Evolutionary conservation across 2,329 filamentous ascomycete species (phyloP), one percentile per base, ranked within the genome.

Genomic region (Pseudogymnoascus sp.): DNA sequence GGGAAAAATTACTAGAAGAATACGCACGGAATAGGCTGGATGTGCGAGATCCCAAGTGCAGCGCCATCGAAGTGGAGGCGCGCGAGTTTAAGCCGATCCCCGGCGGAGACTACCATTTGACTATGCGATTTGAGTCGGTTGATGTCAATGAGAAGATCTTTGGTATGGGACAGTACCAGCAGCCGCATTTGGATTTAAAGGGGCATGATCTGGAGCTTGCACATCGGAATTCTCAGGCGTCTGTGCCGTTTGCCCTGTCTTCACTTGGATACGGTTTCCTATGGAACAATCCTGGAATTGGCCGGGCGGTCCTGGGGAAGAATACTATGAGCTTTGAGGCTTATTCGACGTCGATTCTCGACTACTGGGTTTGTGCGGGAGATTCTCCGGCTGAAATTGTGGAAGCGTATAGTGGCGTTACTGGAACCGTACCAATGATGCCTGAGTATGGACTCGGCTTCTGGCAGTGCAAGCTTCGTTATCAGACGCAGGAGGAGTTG

Each of bases 121-220:
- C 83, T 0, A 76, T 81, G 67, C 78, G 86, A 0, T 79, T 88
- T 62, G 85, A 88, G 70, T 82, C 81, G 1, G 70, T 82, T 61
- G 72, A 81, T 62, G 73, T 75, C 0, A 75, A 81, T 16, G 86
- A 89, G 70, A 83, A 81, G 69, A 82, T 89, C n/a, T 89, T 80
- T 68, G 86, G 86, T 18, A 88, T 88, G 85, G 86, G 86, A 0
- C 86, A 89, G 72, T 88, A 89, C 65, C 86, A 89, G 68, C 85
- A 89, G 67, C 82, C 83, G 0, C 79, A 77, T 61, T 75, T 89
- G n/a, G 79, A 88, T 69, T 76, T 88, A 59, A 88, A 88, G 67
- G 86, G 86, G 0, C 70, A 77, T 0, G 84, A 88, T 63, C 72
- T 88, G 1, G 86, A 89, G 69, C 78, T 89, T 2, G 85, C 86